These are phyloP conservation scores for Coemansia sp. DNA, from an alignment of 192 early-diverging fungal species.

Conservation along the genomic window DNA sequence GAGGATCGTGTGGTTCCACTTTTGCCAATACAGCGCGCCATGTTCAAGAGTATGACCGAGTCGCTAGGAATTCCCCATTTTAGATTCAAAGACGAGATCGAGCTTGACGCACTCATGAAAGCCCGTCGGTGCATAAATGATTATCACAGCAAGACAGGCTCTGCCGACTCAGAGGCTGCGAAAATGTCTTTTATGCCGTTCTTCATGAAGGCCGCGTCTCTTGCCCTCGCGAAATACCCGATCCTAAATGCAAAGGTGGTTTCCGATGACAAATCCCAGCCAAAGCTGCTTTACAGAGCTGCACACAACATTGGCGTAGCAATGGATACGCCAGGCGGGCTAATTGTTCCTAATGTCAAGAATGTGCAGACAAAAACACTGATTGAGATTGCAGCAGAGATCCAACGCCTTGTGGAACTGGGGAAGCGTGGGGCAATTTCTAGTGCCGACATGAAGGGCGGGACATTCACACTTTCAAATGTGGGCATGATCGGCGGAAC, in stretches of 20 bases:
- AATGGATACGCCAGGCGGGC: slow-evolving; percentile 95
- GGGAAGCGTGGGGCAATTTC: slow-evolving; percentile 65
- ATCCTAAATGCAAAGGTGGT: slow-evolving; percentile 79
- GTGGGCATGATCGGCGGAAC: slow-evolving; percentile 94
- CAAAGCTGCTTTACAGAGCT: slow-evolving; percentile 71
- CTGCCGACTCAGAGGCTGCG: slow-evolving; percentile 49
- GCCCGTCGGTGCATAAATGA: slow-evolving; percentile 70
- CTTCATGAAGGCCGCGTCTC: slow-evolving; percentile 86
- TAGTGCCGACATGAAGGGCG: slow-evolving; percentile 72
- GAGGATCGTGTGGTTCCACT: slow-evolving; percentile 68
- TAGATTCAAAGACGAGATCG: slow-evolving; percentile 89
- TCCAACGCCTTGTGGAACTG: slow-evolving; percentile 69
- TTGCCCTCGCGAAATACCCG: slow-evolving; percentile 81
- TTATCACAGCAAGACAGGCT: slow-evolving; percentile 51
- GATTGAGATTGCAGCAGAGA: slow-evolving; percentile 85
- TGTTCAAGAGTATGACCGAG: slow-evolving; percentile 95
- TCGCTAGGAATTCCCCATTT: slow-evolving; percentile 94
- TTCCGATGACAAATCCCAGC: slow-evolving; percentile 38
- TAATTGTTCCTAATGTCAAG: slow-evolving; percentile 95
- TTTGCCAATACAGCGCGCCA: slow-evolving; percentile 88
- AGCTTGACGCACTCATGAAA: slow-evolving; percentile 66
- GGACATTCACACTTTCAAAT: slow-evolving; percentile 93
- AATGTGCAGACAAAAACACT: slow-evolving; percentile 83
- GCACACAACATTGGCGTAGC: slow-evolving; percentile 94
- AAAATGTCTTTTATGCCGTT: slow-evolving; percentile 96